Evolutionary conservation across 2,329 filamentous ascomycete genomes (phyloP).

Genomic region (Dichotomopilus funicola): DNA sequence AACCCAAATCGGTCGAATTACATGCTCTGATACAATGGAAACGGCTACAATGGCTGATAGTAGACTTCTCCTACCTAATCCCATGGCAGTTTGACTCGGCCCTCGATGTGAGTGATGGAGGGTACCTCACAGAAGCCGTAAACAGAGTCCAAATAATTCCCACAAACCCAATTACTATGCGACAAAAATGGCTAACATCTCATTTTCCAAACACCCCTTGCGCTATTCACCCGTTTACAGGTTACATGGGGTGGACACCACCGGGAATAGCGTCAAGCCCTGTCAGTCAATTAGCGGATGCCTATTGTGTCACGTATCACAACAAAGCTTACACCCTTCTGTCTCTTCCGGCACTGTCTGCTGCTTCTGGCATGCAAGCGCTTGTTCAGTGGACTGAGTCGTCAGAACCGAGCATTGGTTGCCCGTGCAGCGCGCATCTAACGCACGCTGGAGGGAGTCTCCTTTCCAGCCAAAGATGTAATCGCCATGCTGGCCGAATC

Average conservation of each 20-base stretch:
- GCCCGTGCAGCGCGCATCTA: constrained; percentile 23
- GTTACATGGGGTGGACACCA: constrained; percentile 1
- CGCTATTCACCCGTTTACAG: not conserved
- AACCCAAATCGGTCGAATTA: too few species aligned
- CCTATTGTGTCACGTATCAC: not conserved
- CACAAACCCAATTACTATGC: not conserved
- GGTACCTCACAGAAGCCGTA: too few species aligned
- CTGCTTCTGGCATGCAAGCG: constrained; percentile 19
- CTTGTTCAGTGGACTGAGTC: constrained; percentile 20
- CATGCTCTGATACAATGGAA: too few species aligned
- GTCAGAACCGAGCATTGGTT: constrained; percentile 19
- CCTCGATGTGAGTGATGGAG: too few species aligned
- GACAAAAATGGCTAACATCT: not conserved
- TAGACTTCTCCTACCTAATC: too few species aligned
- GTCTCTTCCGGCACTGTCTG: constrained; percentile 20
- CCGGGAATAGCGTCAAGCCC: constrained; percentile 17
- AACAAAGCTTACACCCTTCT: constrained; percentile 22
- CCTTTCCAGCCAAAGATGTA: constrained; percentile 26
- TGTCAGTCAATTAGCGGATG: not conserved
- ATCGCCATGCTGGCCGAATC: constrained; percentile 22
- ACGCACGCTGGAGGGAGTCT: constrained; percentile 22
- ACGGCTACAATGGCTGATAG: too few species aligned
- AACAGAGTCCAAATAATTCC: not conserved
- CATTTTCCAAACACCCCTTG: not conserved
- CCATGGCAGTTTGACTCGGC: too few species aligned